These are phyloP conservation scores for Clarireedia hainanense DNA, from an alignment of 2,329 filamentous ascomycete species.

Conservation along the genomic window DNA sequence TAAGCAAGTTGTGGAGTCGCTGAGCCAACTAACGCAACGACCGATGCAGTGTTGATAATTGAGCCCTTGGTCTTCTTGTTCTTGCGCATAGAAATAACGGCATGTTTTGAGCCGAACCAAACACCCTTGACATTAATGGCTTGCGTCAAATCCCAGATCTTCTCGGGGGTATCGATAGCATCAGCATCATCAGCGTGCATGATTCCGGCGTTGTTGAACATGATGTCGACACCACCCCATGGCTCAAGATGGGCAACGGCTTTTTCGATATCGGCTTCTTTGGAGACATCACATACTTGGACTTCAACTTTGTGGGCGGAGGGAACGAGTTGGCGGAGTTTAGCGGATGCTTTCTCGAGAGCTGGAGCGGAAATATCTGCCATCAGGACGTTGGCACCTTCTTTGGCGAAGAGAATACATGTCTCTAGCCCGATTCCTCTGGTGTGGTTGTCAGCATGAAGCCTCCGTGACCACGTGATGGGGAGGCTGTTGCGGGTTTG, in stretches of 20 bases:
- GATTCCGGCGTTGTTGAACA: constrained; percentile 77
- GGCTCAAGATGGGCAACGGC: constrained; percentile 54
- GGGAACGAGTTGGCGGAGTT: constrained; percentile 51
- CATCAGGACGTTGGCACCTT: constrained; percentile 65
- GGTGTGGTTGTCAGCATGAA: not conserved
- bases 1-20: constrained; percentile 69
- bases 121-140: constrained; percentile 74
- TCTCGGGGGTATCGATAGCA: constrained; percentile 61
- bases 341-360: constrained; percentile 52
- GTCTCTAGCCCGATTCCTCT: constrained; percentile 72
- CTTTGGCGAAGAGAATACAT: constrained; percentile 61
- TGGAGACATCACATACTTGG: constrained; percentile 55
- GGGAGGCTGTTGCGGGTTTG: too few relatives aligned
- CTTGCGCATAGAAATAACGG: constrained; percentile 57
- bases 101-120: constrained; percentile 70
- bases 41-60: constrained; percentile 68
- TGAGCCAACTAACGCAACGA: constrained; percentile 64
- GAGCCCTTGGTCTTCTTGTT: constrained; percentile 59
- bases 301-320: constrained; percentile 43
- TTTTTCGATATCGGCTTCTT: constrained; percentile 55
- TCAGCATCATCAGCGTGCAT: constrained; percentile 62
- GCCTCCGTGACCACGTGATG: too few relatives aligned
- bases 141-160: constrained; percentile 70
- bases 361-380: constrained; percentile 60
- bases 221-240: constrained; percentile 65